A percentile compares a stretch with the other conserved stretches of the same genome.
phyloP scores from a whole-genome alignment of 78 protist genomes.

The Dictyostelium firmibasis region DNA sequence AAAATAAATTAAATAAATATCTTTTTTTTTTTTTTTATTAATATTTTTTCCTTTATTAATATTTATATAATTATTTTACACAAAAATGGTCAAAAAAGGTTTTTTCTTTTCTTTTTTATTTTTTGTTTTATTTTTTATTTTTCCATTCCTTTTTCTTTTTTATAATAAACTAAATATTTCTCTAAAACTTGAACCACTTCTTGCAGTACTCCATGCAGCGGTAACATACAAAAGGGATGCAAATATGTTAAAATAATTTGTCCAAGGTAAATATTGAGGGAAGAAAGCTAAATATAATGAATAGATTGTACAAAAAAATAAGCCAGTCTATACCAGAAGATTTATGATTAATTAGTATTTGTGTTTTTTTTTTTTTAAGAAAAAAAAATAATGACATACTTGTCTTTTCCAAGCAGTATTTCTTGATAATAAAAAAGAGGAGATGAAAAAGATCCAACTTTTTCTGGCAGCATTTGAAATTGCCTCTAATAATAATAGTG shows the following conservation, averaged over 20 bases:
- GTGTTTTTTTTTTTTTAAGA: too few relatives aligned
- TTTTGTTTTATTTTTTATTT: too few relatives aligned
- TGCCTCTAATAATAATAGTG: slow-evolving; percentile 39
- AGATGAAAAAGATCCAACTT: slow-evolving; percentile 72
- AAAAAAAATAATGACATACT: too few relatives aligned
- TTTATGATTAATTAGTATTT: too few relatives aligned
- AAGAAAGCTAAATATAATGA: slow-evolving; percentile 72
- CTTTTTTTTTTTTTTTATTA: too few relatives aligned
- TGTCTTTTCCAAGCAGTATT: slow-evolving; percentile 78
- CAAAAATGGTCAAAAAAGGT: too few relatives aligned
- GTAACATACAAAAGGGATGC: slow-evolving; percentile 69
- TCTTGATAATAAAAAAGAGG: slow-evolving; percentile 51
- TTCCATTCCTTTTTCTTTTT: too few relatives aligned
- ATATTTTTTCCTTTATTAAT: too few relatives aligned
- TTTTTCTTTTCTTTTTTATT: too few relatives aligned
- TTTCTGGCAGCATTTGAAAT: slow-evolving; percentile 77
- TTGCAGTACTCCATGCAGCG: slow-evolving; percentile 64
- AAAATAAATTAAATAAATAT: too few relatives aligned
- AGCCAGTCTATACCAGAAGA: not conserved
- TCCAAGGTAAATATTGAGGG: slow-evolving; percentile 75
- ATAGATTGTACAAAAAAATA: slow-evolving; percentile 32
- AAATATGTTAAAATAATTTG: slow-evolving; percentile 77
- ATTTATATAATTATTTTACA: too few relatives aligned
- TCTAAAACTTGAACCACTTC: slow-evolving; percentile 6
- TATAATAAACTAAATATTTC: slow-evolving; percentile 47